Percentiles rank a stretch among this genome's conserved stretches.
Evolutionary conservation across 2,329 filamentous ascomycete species (phyloP).

Genomic region (Verticillium dahliae): DNA sequence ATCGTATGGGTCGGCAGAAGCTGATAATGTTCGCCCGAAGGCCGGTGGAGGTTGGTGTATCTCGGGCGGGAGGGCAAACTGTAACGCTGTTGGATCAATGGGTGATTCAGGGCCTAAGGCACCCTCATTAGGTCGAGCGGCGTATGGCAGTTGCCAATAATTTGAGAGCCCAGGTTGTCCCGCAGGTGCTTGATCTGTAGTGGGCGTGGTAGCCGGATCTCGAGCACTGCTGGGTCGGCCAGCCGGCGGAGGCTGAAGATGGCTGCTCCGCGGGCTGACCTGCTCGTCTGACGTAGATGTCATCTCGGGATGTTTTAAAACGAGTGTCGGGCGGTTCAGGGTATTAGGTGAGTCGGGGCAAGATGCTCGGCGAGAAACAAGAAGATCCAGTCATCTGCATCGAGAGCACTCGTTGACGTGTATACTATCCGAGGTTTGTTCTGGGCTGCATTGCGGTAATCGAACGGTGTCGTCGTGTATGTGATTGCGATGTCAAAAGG

Average conservation of each 20-base stretch:
- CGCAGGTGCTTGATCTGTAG: slow-evolving; percentile 8
- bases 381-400: background rate
- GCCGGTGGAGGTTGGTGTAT: slow-evolving; percentile 26
- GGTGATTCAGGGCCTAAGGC: slow-evolving; percentile 36
- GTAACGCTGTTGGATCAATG: slow-evolving; percentile 45
- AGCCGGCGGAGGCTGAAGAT: slow-evolving; percentile 1
- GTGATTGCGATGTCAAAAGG: background rate
- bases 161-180: slow-evolving; percentile 38
- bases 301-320: background rate
- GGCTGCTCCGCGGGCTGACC: background rate
- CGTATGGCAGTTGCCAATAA: slow-evolving; percentile 46
- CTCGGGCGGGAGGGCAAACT: slow-evolving; percentile 48
- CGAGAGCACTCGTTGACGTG: background rate
- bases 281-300: background rate
- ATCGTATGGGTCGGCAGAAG: slow-evolving; percentile 22
- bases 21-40: slow-evolving; percentile 9
- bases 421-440: background rate
- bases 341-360: background rate
- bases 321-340: background rate
- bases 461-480: background rate
- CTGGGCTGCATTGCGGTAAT: background rate
- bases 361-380: background rate
- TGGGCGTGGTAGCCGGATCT: background rate
- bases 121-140: slow-evolving; percentile 25
- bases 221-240: background rate